Percentiles rank a stretch among this genome's conserved stretches.
Evolutionary conservation across 169 alveolate species (phyloP).

Genomic region (Pseudocohnilembus persalinus): DNA sequence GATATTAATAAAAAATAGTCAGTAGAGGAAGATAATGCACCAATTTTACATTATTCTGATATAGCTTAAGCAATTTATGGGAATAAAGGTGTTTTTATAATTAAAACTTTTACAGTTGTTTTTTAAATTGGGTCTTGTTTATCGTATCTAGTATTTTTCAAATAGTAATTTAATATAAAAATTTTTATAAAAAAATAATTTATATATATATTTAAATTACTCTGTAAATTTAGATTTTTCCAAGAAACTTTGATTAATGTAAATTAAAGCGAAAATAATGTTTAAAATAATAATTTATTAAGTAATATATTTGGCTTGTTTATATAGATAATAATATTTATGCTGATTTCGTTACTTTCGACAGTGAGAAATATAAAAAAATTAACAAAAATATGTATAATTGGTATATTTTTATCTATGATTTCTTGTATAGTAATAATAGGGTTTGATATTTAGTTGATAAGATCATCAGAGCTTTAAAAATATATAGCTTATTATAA

Average conservation of each 20-base stretch:
- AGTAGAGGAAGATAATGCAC: not conserved
- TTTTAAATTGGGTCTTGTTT: not conserved
- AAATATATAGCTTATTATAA: not conserved
- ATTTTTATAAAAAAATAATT: too few species aligned
- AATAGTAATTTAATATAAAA: too few species aligned
- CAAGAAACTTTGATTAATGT: not conserved
- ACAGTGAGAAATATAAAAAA: not conserved
- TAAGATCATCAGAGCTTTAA: not conserved
- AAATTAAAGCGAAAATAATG: too few species aligned
- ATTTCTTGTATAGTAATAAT: not conserved
- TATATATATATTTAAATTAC: too few species aligned
- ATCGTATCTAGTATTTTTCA: not conserved
- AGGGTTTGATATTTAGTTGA: not conserved
- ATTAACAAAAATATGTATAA: not conserved
- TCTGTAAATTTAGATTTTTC: not conserved
- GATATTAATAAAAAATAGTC: not conserved
- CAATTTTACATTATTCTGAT: not conserved
- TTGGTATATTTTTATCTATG: not conserved
- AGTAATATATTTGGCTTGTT: not conserved
- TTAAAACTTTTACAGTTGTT: not conserved
- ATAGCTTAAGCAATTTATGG: not conserved
- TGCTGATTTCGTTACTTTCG: not conserved
- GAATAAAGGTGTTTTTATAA: not conserved
- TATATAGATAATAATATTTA: too few species aligned
- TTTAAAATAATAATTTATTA: too few species aligned